phyloP scores from a whole-genome alignment of 2,329 filamentous ascomycete species.

The Fusarium paranaense region DNA sequence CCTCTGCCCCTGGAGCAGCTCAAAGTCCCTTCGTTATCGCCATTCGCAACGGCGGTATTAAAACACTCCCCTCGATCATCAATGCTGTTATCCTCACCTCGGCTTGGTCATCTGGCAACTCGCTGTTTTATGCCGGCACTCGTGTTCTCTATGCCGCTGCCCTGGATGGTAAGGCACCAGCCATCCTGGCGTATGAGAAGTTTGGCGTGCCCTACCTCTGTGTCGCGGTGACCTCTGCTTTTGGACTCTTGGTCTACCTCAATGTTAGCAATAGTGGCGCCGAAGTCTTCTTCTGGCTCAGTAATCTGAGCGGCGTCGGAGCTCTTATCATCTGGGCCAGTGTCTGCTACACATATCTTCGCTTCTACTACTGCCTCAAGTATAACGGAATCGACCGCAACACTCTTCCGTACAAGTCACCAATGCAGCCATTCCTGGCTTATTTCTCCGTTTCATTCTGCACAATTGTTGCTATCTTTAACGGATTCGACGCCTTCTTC shows the following conservation, averaged over 20 bases:
- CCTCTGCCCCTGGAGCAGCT: slow-evolving; percentile 54
- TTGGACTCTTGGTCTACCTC: slow-evolving; percentile 19
- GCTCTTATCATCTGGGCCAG: slow-evolving; percentile 3
- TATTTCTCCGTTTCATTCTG: neutral
- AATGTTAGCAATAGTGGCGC: slow-evolving; percentile 3
- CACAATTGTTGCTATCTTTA: neutral
- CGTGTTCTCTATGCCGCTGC: slow-evolving; percentile 78
- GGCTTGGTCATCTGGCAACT: slow-evolving; percentile 71
- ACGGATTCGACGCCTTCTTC: slow-evolving; percentile 6
- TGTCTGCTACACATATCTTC: neutral
- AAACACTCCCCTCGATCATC: slow-evolving; percentile 72
- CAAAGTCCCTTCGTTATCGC: slow-evolving; percentile 73
- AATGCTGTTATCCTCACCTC: slow-evolving; percentile 77
- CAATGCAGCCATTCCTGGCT: neutral
- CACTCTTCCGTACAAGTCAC: neutral
- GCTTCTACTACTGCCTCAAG: slow-evolving; percentile 10
- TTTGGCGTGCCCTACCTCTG: slow-evolving; percentile 30
- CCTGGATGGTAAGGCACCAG: slow-evolving; percentile 69
- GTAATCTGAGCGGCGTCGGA: neutral
- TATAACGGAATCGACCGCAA: slow-evolving; percentile 1
- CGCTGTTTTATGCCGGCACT: slow-evolving; percentile 74
- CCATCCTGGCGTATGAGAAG: slow-evolving; percentile 9
- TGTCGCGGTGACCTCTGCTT: slow-evolving; percentile 5
- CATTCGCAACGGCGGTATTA: slow-evolving; percentile 75
- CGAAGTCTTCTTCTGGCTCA: slow-evolving; percentile 10